Evolutionary conservation across 805 yeast genomes (phyloP), one percentile per base, ranked within the genome.

Genomic region (Monosporozyma yasuniensis): DNA sequence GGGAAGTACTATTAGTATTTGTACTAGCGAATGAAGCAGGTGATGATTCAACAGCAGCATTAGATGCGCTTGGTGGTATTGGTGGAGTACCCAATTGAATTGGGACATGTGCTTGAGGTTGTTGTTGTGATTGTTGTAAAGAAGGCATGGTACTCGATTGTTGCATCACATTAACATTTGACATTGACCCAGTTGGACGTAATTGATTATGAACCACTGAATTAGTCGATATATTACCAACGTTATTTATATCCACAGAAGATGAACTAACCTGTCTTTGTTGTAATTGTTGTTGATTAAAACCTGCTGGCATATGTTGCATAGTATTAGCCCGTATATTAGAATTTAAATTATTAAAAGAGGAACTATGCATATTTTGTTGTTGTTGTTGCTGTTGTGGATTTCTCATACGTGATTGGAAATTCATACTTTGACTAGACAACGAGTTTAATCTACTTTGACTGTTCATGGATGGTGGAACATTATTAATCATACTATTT

Each of bases 391-490:
- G 18, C 16, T 32, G 51, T 46, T 47, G 49, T 23, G 21, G 37
- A 25, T 50, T 55, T 42, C 63, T 56, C 30, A 52, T 42, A n/a
- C 57, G 56, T 10, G 47, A 50, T 49, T 51, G 59, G 10, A 42
- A 30, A 4, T 55, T 51, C 43, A 59, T 47, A 32, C 52, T 58
- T 21, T 58, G 60, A 12, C 60, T 57, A 3, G 64, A 56, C 49
- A 61, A 43, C 2, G 68, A 63, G 41, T 58, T 60, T 12, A 62
- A 47, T 35, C 66, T 56, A 35, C 63, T 50, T 50, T 59, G 62
- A 21, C 56, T 48, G 30, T 50, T 51, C 51, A 45, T 53, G 52
- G 35, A 53, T 54, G 42, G 49, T 50, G 49, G 60, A 44, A 37
- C 9, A 10, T 21, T 22, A 18, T 18, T 32, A 39, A 39, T 43